Evolutionary conservation across 345 rosid genomes (phyloP).

Genomic region (Ailanthus altissimus): DNA sequence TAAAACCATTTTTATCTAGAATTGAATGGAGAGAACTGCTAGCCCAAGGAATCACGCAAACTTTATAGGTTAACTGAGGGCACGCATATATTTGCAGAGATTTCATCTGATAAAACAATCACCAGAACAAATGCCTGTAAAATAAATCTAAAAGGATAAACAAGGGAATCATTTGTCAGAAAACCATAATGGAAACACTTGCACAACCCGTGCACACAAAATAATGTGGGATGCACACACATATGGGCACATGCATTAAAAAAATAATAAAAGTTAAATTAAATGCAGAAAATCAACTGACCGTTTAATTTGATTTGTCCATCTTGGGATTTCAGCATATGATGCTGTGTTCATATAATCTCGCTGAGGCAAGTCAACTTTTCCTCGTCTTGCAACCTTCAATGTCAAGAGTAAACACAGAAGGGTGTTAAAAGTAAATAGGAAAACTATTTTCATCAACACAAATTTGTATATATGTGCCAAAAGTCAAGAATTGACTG

Average conservation of each 20-base stretch:
- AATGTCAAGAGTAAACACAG: slow-evolving; percentile 18
- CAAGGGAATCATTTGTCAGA: neutral
- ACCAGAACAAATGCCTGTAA: neutral
- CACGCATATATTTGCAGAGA: neutral
- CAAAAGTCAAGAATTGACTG: neutral
- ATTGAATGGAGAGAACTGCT: too few relatives aligned
- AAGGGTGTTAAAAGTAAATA: slow-evolving; percentile 17
- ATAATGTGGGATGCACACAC: slow-evolving; percentile 7
- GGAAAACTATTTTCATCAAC: neutral
- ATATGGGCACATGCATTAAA: neutral
- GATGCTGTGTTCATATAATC: slow-evolving; percentile 44
- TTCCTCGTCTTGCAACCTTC: slow-evolving; percentile 52
- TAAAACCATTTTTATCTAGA: too few relatives aligned
- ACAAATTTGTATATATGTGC: neutral
- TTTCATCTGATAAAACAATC: neutral
- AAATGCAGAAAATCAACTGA: slow-evolving; percentile 32
- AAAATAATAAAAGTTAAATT: neutral
- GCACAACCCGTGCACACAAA: neutral
- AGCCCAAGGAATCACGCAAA: neutral
- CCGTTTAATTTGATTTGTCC: slow-evolving; percentile 48
- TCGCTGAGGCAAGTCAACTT: slow-evolving; percentile 41
- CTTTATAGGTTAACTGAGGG: neutral
- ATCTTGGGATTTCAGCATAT: slow-evolving; percentile 31
- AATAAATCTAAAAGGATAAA: too few relatives aligned
- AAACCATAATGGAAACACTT: neutral